These are phyloP conservation scores for Pyricularia grisea DNA, from an alignment of 2,329 filamentous ascomycete genomes.

Conservation along the genomic window DNA sequence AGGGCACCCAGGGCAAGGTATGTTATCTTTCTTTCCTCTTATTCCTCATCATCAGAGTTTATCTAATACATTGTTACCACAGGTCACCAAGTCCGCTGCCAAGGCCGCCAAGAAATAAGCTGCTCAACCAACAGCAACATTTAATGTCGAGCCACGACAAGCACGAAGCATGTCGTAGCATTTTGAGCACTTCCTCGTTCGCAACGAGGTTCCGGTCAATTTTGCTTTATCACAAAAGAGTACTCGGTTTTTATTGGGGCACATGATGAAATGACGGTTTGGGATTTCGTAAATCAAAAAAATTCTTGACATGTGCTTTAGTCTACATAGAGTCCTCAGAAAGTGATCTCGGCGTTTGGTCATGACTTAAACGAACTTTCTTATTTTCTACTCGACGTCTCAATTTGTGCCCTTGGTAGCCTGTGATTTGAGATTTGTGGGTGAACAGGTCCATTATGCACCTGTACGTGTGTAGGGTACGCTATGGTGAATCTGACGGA, in stretches of 20 bases:
- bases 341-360: background rate
- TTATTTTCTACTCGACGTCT: background rate
- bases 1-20: slow-evolving; percentile 48
- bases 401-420: background rate
- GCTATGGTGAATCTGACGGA: too few species aligned
- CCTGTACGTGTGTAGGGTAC: too few species aligned
- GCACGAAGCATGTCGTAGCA: slow-evolving; percentile 9
- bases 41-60: too few species aligned
- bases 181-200: slow-evolving; percentile 8
- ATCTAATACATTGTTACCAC: slow-evolving; percentile 6
- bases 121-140: slow-evolving; percentile 9
- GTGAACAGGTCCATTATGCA: too few species aligned
- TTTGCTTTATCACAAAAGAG: background rate
- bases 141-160: slow-evolving; percentile 11
- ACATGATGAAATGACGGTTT: background rate
- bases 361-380: background rate
- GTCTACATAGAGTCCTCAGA: background rate
- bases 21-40: slow-evolving; percentile 17
- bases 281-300: background rate
- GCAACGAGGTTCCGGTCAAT: background rate
- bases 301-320: background rate
- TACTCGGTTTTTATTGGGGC: background rate
- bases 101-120: slow-evolving; percentile 69
- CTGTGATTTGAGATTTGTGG: too few species aligned
- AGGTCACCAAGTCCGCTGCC: slow-evolving; percentile 59